Percentiles rank a stretch among this genome's conserved stretches.
These are phyloP conservation scores for Phytopythium helicoides DNA, from an alignment of 352 stramenopile genomes.

Conservation along the genomic window DNA sequence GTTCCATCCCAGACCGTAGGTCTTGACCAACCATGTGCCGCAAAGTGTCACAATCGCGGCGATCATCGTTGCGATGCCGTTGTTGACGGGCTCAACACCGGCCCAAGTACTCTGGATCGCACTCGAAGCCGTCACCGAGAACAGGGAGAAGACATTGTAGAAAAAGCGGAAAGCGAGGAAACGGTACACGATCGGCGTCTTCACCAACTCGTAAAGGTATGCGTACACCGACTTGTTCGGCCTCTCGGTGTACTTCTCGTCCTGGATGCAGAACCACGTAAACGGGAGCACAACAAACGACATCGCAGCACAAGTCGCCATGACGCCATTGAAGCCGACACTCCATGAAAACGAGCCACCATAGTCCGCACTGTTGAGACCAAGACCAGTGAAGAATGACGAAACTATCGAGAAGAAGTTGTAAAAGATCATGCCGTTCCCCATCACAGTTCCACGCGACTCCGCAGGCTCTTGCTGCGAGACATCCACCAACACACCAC, in stretches of 20 bases:
- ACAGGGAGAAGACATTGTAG: constrained; percentile 41
- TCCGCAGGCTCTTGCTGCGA: constrained; percentile 46
- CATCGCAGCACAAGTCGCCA: constrained; percentile 34
- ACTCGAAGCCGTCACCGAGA: constrained; percentile 45
- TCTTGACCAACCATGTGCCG: constrained; percentile 33
- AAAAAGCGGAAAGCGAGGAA: constrained; percentile 60
- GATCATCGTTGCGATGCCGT: constrained; percentile 51
- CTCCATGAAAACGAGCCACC: constrained; percentile 51
- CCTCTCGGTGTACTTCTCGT: constrained; percentile 22
- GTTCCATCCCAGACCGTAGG: constrained; percentile 45
- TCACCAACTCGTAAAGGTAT: constrained; percentile 42
- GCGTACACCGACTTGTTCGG: constrained; percentile 33
- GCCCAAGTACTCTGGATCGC: constrained; percentile 60
- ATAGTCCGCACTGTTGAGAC: constrained; percentile 50
- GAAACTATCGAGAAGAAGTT: constrained; percentile 36
- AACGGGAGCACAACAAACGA: constrained; percentile 36
- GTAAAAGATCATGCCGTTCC: constrained; percentile 31
- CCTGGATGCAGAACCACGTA: constrained; percentile 47
- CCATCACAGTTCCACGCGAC: constrained; percentile 36
- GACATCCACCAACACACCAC: constrained; percentile 62
- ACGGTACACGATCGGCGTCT: constrained; percentile 43
- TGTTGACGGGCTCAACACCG: constrained; percentile 59
- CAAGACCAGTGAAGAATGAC: constrained; percentile 43
- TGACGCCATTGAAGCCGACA: constrained; percentile 57
- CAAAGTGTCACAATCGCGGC: constrained; percentile 36